phyloP scores from a whole-genome alignment of 2,329 filamentous ascomycete genomes.

The Tolypocladium tundrense region DNA sequence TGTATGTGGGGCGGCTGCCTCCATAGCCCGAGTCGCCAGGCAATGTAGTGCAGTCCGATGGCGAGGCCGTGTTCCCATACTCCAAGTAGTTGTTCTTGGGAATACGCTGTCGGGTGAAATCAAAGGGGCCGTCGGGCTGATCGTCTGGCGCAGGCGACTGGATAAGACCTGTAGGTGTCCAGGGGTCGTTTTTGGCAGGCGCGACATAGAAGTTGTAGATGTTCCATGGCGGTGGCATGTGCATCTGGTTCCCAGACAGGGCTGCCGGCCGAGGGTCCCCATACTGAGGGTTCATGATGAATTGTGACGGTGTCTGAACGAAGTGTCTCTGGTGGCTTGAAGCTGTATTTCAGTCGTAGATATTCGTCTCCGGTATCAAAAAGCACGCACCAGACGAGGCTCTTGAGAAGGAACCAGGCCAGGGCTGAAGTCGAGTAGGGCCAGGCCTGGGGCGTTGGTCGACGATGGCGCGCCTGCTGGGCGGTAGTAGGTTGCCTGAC shows the following conservation, averaged over 20 bases:
- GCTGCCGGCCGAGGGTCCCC: neutral
- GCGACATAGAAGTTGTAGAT: conserved; percentile 24
- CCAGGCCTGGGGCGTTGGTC: too few relatives aligned
- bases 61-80: conserved; percentile 15
- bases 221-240: conserved; percentile 9
- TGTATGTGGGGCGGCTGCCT: conserved; percentile 27
- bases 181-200: conserved; percentile 28
- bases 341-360: neutral
- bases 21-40: conserved; percentile 38
- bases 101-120: neutral
- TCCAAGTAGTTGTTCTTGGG: conserved; percentile 7
- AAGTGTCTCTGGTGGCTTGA: neutral
- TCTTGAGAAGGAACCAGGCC: neutral
- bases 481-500: neutral
- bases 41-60: conserved; percentile 29
- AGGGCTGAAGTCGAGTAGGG: too few relatives aligned
- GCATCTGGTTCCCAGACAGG: neutral
- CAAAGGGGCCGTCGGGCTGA: conserved; percentile 15
- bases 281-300: conserved; percentile 5
- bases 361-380: neutral
- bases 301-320: neutral
- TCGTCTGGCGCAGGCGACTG: conserved; percentile 9
- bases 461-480: too few relatives aligned
- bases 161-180: conserved; percentile 26
- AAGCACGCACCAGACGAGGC: neutral